These are phyloP conservation scores for Volvox africanus DNA, from an alignment of 139 green algal species.

Conservation along the genomic window DNA sequence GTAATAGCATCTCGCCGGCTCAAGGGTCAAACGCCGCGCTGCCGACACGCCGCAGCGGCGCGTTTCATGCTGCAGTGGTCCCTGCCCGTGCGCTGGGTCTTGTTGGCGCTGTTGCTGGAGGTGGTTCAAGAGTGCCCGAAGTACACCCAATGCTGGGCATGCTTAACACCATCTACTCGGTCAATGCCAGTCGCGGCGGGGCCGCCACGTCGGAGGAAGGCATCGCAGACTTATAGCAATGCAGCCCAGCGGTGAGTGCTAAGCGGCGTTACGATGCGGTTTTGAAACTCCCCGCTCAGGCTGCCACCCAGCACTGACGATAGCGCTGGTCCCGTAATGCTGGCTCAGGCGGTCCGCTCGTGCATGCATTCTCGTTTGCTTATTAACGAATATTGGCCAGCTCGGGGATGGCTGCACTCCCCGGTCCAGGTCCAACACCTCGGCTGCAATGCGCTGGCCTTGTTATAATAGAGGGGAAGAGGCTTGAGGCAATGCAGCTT, in stretches of 20 bases:
- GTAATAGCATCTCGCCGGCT: not conserved
- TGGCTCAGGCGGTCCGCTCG: too few species aligned
- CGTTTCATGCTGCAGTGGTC: not conserved
- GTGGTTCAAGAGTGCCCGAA: not conserved
- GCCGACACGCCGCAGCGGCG: not conserved
- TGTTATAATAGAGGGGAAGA: too few species aligned
- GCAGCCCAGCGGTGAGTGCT: not conserved
- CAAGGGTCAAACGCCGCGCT: not conserved
- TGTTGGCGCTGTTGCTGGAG: not conserved
- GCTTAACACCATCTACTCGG: constrained; percentile 41
- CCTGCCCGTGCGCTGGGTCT: not conserved
- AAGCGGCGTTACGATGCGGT: too few species aligned
- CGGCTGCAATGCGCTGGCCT: too few species aligned
- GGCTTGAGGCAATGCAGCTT: too few species aligned
- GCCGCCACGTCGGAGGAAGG: constrained; percentile 13
- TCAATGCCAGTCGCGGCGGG: constrained; percentile 18
- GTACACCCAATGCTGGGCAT: constrained; percentile 5
- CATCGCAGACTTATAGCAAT: constrained; percentile 9
- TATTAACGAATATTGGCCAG: too few species aligned
- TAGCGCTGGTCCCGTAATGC: too few species aligned
- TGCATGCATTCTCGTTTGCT: too few species aligned
- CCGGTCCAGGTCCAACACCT: too few species aligned
- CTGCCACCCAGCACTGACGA: too few species aligned
- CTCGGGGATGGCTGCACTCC: too few species aligned
- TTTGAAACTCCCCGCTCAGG: too few species aligned